Conservation (phyloP, 345 rosid species). For the Moricandia moricandioides region DNA sequence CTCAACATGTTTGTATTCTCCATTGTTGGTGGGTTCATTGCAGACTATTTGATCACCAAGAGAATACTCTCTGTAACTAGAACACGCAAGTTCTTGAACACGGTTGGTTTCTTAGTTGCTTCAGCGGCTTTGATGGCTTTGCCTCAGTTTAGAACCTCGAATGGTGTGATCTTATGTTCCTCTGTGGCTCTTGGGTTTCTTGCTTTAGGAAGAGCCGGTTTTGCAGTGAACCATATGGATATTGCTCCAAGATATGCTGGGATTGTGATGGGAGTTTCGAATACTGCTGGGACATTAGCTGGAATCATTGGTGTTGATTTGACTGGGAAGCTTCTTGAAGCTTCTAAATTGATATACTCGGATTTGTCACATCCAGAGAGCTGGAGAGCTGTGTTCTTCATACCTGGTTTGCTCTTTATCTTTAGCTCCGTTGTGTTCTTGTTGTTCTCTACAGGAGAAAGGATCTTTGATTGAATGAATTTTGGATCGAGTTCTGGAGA, state of each 20-base stretch:
- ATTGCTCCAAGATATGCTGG: slow-evolving; percentile 97
- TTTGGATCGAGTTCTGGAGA: slow-evolving; percentile 2
- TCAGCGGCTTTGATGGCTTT: slow-evolving; percentile 77
- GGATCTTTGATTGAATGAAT: slow-evolving; percentile 51
- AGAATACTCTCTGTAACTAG: slow-evolving; percentile 72
- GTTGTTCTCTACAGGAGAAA: background rate
- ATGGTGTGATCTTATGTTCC: slow-evolving; percentile 82
- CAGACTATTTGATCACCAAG: slow-evolving; percentile 81
- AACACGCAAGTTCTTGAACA: slow-evolving; percentile 79
- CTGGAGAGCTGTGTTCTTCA: slow-evolving; percentile 81
- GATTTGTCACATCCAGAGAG: slow-evolving; percentile 94
- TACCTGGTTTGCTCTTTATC: slow-evolving; percentile 84
- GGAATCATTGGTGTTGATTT: slow-evolving; percentile 89
- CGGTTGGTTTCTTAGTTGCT: slow-evolving; percentile 75
- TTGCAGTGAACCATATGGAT: slow-evolving; percentile 98
- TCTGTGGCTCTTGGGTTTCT: slow-evolving; percentile 88
- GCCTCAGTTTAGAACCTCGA: slow-evolving; percentile 71
- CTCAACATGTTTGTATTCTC: slow-evolving; percentile 97
- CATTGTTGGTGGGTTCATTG: slow-evolving; percentile 86
- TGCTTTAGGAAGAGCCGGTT: slow-evolving; percentile 96
- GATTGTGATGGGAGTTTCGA: slow-evolving; percentile 95
- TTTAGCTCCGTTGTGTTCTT: slow-evolving; percentile 52
- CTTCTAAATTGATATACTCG: slow-evolving; percentile 64
- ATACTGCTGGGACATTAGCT: slow-evolving; percentile 95
- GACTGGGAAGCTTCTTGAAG: slow-evolving; percentile 87